phyloP scores from a whole-genome alignment of 768 basidiomycete genomes.

The Pisolithus sp. region DNA sequence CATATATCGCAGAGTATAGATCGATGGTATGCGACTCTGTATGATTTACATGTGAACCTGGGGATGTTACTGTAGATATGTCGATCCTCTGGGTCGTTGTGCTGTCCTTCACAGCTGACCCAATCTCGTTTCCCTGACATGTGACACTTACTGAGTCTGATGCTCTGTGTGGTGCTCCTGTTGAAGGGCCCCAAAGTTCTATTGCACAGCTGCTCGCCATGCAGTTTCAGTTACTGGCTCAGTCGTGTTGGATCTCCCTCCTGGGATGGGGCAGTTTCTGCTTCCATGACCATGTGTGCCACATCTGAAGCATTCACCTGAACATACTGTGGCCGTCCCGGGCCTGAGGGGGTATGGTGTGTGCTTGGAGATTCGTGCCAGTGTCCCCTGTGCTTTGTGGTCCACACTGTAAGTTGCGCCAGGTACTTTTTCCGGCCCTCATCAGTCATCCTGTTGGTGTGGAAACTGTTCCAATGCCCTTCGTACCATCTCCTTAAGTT shows the following conservation, averaged over 20 bases:
- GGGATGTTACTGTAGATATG: background rate
- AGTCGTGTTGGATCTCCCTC: background rate
- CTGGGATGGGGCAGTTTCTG: background rate
- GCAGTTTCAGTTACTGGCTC: background rate
- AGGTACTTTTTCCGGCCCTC: background rate
- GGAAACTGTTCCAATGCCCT: background rate
- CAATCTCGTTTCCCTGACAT: background rate
- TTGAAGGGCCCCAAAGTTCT: background rate
- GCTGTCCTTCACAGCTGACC: background rate
- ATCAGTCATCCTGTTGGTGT: background rate
- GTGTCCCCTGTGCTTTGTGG: background rate
- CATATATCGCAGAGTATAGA: background rate
- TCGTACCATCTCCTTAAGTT: background rate
- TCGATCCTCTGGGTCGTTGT: background rate
- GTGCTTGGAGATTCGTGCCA: background rate
- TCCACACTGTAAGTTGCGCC: background rate
- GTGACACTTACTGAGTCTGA: background rate
- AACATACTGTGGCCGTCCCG: background rate
- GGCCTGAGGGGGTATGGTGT: background rate
- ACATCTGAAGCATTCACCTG: background rate
- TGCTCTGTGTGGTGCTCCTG: background rate
- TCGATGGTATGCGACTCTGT: background rate
- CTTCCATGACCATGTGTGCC: background rate
- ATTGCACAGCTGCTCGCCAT: background rate
- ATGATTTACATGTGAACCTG: background rate